Conservation (phyloP, 257 asterid genomes). For the Solanum medicagineum region DNA sequence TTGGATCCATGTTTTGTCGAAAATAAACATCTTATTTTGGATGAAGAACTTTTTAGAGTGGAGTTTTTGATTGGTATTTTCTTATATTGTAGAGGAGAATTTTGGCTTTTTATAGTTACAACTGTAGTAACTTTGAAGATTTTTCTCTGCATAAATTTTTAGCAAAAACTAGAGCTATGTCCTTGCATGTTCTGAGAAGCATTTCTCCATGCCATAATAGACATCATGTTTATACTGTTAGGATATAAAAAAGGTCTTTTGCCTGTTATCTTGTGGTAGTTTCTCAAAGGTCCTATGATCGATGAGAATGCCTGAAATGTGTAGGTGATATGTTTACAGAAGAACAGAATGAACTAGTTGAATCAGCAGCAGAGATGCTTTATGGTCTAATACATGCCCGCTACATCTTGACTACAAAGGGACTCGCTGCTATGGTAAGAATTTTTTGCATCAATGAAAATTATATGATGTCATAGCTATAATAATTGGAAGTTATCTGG, state of each 20-base stretch:
- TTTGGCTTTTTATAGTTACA: background rate
- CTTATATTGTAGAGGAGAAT: background rate
- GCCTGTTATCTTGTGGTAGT: background rate
- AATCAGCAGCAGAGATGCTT: slow-evolving; percentile 63
- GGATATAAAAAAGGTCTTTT: background rate
- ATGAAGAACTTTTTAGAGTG: background rate
- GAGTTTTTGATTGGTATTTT: background rate
- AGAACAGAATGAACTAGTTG: slow-evolving; percentile 49
- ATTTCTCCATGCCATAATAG: background rate
- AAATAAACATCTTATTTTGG: background rate
- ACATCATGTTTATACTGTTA: background rate
- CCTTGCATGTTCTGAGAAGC: background rate
- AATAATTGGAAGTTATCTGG: slow-evolving; percentile 6
- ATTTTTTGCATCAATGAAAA: background rate
- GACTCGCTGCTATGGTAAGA: slow-evolving; percentile 53
- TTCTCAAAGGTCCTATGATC: background rate
- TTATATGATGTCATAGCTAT: slow-evolving; percentile 4
- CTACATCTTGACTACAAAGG: slow-evolving; percentile 49
- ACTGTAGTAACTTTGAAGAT: background rate
- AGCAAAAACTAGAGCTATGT: background rate
- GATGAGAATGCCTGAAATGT: slow-evolving; percentile 17
- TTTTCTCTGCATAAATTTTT: background rate
- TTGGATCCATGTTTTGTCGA: background rate
- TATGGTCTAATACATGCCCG: slow-evolving; percentile 56
- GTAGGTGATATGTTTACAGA: slow-evolving; percentile 49